A percentile compares a stretch with the other conserved stretches of the same genome.
Conservation (phyloP, 495 filamentous ascomycete species). For the Aspergillus hancockii region DNA sequence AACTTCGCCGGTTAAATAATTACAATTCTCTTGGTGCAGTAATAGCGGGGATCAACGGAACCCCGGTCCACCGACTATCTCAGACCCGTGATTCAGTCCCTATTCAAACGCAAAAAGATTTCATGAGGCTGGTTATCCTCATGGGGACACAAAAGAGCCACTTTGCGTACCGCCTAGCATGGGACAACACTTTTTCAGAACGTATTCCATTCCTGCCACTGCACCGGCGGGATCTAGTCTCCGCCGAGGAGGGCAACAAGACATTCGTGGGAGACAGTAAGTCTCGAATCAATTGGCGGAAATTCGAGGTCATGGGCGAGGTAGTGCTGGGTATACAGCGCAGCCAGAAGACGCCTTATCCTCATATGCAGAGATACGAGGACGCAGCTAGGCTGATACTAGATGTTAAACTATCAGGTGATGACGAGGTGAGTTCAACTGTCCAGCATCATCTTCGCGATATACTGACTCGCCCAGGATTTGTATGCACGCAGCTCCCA, state of each 20-base stretch:
- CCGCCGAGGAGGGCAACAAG: constrained; percentile 86
- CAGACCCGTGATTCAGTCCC: constrained; percentile 81
- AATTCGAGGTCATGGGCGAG: constrained; percentile 95
- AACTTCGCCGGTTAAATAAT: constrained; percentile 89
- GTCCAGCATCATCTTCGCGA: neutral
- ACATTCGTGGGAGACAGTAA: constrained; percentile 77
- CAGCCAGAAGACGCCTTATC: constrained; percentile 84
- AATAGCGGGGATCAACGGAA: constrained; percentile 88
- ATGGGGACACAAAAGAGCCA: constrained; percentile 92
- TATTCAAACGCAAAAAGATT: constrained; percentile 68
- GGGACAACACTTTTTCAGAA: constrained; percentile 89
- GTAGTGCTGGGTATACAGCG: constrained; percentile 86
- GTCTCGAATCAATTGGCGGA: constrained; percentile 93
- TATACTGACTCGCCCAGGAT: constrained; percentile 34
- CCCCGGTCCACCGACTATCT: constrained; percentile 79
- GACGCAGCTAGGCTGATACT: constrained; percentile 69
- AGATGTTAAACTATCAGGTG: constrained; percentile 57
- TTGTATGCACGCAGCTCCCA: constrained; percentile 48
- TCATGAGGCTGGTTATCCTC: constrained; percentile 83
- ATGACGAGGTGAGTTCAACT: constrained; percentile 51
- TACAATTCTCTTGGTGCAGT: constrained; percentile 95
- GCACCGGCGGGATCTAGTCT: constrained; percentile 83
- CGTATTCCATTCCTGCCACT: constrained; percentile 95
- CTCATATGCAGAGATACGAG: constrained; percentile 65
- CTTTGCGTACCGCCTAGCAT: constrained; percentile 91